A percentile compares a stretch with the other conserved stretches of the same genome.
Evolutionary conservation across 2,329 filamentous ascomycete genomes (phyloP).

Genomic region (Fusarium sp.): DNA sequence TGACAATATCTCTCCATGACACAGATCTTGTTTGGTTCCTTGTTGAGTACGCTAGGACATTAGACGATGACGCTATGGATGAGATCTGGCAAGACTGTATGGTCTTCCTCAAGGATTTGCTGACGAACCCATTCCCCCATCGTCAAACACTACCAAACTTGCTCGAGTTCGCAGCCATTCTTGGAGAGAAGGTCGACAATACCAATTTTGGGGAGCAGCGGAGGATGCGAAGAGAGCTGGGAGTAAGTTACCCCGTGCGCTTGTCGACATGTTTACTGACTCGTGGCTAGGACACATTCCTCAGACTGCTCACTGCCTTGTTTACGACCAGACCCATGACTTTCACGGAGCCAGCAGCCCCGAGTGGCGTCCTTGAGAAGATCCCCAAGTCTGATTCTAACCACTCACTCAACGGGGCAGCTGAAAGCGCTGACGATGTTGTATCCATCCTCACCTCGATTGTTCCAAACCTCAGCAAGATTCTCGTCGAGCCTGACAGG

Average conservation of each 20-base stretch:
- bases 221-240: slow-evolving; percentile 90
- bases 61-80: slow-evolving; percentile 97
- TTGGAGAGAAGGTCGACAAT: slow-evolving; percentile 96
- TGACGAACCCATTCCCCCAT: slow-evolving; percentile 95
- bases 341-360: slow-evolving; percentile 67
- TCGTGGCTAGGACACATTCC: slow-evolving; percentile 80
- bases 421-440: slow-evolving; percentile 76
- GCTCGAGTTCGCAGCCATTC: slow-evolving; percentile 87
- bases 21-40: slow-evolving; percentile 88
- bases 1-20: slow-evolving; percentile 87
- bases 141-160: slow-evolving; percentile 88
- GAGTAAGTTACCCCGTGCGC: slow-evolving; percentile 61
- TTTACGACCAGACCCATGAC: slow-evolving; percentile 89
- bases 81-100: slow-evolving; percentile 98
- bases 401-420: slow-evolving; percentile 49
- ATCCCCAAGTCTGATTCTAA: slow-evolving; percentile 52
- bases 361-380: slow-evolving; percentile 54
- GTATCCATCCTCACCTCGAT: slow-evolving; percentile 83
- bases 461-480: slow-evolving; percentile 82
- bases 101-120: slow-evolving; percentile 87
- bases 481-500: slow-evolving; percentile 87
- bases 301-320: slow-evolving; percentile 88
- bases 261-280: slow-evolving; percentile 42
- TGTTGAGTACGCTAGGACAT: slow-evolving; percentile 87
- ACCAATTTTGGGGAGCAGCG: slow-evolving; percentile 96